phyloP scores from a whole-genome alignment of 331 rosid species.

The Arachis monticola region DNA sequence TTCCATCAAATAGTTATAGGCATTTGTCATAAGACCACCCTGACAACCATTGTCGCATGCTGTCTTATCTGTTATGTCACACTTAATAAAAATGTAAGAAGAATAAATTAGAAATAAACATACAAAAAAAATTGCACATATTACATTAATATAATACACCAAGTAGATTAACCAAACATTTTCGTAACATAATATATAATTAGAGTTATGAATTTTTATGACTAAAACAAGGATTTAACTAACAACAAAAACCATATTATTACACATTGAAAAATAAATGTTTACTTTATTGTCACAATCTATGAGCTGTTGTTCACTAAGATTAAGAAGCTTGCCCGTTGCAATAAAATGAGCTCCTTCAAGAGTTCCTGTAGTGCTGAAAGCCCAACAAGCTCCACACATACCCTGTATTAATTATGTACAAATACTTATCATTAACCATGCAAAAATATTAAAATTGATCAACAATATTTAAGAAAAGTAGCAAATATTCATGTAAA shows the following conservation, averaged over 20 bases:
- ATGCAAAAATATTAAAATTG: neutral
- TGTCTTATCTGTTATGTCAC: constrained; percentile 55
- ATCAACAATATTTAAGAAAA: neutral
- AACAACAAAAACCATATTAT: too few relatives aligned
- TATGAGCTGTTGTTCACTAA: constrained; percentile 91
- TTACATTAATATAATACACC: too few relatives aligned
- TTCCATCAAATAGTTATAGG: constrained; percentile 72
- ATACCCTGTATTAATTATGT: constrained; percentile 55
- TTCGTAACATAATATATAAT: too few relatives aligned
- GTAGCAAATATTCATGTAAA: neutral
- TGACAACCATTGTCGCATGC: constrained; percentile 73
- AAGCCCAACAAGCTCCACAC: constrained; percentile 97
- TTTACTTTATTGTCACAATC: constrained; percentile 78
- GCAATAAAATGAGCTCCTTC: constrained; percentile 89
- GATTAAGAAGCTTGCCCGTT: constrained; percentile 80
- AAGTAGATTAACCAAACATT: too few relatives aligned
- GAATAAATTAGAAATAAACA: too few relatives aligned
- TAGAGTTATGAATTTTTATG: too few relatives aligned
- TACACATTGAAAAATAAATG: neutral
- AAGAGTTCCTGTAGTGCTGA: constrained; percentile 82
- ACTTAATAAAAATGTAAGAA: constrained; percentile 37
- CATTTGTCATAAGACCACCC: constrained; percentile 96
- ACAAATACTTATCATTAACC: neutral
- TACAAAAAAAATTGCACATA: too few relatives aligned
- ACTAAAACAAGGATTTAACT: too few relatives aligned